Percentiles rank a stretch among this genome's conserved stretches.
phyloP scores from a whole-genome alignment of 2,329 filamentous ascomycete genomes.

The Paradendryphiella salina region DNA sequence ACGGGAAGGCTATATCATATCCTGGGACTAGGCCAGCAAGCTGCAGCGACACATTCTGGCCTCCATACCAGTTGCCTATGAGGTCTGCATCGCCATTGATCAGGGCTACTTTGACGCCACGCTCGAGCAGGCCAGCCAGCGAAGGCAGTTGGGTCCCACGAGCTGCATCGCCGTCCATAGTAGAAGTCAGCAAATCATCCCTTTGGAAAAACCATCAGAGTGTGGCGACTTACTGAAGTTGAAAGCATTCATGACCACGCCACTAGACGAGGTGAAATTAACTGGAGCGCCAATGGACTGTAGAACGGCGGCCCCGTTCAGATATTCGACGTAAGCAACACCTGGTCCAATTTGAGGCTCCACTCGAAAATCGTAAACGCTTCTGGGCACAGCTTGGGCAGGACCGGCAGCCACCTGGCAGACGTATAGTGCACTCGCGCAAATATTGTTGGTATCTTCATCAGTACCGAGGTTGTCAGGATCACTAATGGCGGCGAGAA shows the following conservation, averaged over 20 bases:
- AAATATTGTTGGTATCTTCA: constrained; percentile 32
- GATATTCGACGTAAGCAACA: constrained; percentile 55
- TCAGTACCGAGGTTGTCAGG: constrained; percentile 43
- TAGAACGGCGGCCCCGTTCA: constrained; percentile 54
- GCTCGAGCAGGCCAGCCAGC: constrained; percentile 48
- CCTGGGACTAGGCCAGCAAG: constrained; percentile 49
- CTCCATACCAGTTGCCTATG: constrained; percentile 67
- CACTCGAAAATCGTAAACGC: constrained; percentile 54
- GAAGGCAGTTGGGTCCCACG: constrained; percentile 48
- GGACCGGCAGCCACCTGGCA: constrained; percentile 24
- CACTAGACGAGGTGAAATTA: constrained; percentile 54
- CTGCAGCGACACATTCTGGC: constrained; percentile 68
- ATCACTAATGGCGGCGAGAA: constrained; percentile 33
- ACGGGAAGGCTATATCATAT: constrained; percentile 60
- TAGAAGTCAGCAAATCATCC: constrained; percentile 9
- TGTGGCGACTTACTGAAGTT: constrained; percentile 18
- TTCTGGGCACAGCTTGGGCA: constrained; percentile 29
- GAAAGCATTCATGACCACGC: constrained; percentile 50
- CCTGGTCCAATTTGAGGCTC: constrained; percentile 41
- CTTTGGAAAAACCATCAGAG: too few species aligned
- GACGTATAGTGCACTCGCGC: constrained; percentile 20
- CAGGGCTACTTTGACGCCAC: constrained; percentile 62
- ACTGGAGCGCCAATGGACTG: constrained; percentile 55
- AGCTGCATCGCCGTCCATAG: constrained; percentile 51
- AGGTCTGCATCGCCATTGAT: constrained; percentile 68